Evolutionary conservation across 2,329 filamentous ascomycete genomes (phyloP), one percentile per base, ranked within the genome.

Genomic region (Epicoccum sorghinum): DNA sequence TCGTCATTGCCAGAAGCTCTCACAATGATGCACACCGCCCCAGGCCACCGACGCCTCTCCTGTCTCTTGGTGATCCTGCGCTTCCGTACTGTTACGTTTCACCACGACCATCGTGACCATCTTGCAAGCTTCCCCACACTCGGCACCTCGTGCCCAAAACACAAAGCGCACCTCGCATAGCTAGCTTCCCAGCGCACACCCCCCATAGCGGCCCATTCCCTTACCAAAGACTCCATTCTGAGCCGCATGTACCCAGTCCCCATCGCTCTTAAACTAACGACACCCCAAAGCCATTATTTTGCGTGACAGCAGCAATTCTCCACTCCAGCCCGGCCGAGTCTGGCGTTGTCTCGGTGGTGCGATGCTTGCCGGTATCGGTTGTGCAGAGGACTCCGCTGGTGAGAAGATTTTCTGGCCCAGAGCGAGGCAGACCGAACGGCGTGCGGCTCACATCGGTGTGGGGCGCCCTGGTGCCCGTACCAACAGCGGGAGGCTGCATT

Each of bases 241-340:
- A 55, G 52, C 52, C 52, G 52, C 42, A 47, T 35, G 30, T 55
- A 51, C 44, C 52, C 52, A 55, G 42, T 49, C n/a, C 22, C 10
- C 37, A 37, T 47, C 45, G 47, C 47, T 47, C 43, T 55, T 55
- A 51, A 55, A 50, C 47, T 47, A 47, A 51, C 52, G 32, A 43
- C 52, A 42, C 47, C 46, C 46, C 52, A 22, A 46, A 32, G 25
- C 32, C 40, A 42, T 38, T 3, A 42, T 50, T 50, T 38, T 46
- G 46, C 32, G 41, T 55, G 46, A 55, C 52, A 50, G 41, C 52
- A 55, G 37, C 32, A 50, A 36, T 46, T 55, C 52, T 50, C 52
- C 52, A 46, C 52, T 50, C 42, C 41, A 38, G 40, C 45, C 44
- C 45, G 52, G 45, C 41, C 45, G 46, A 41, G 45, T n/a, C 41